These are phyloP conservation scores for Coriolopsis trogii DNA, from an alignment of 1,284 basidiomycete species.

Conservation along the genomic window DNA sequence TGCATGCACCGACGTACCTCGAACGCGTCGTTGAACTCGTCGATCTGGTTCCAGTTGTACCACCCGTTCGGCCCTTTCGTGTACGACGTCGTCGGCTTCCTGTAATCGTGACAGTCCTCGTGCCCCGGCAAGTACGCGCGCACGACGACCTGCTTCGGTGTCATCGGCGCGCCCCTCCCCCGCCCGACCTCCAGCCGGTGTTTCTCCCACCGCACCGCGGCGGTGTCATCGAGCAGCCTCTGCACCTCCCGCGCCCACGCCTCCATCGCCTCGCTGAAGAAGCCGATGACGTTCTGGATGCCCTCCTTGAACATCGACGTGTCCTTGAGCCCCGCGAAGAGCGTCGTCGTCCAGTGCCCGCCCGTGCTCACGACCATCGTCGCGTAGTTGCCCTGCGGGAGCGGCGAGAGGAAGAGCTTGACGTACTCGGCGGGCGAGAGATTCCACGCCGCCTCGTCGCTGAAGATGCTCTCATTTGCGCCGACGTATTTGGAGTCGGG, in stretches of 20 bases:
- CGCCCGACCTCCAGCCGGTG: background rate
- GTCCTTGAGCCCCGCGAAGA: conserved; percentile 51
- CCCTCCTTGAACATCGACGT: conserved; percentile 42
- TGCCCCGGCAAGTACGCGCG: conserved; percentile 68
- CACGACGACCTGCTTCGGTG: conserved; percentile 50
- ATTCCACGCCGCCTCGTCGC: conserved; percentile 56
- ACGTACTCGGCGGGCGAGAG: conserved; percentile 55
- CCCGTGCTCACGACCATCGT: conserved; percentile 64
- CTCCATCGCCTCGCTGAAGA: conserved; percentile 57
- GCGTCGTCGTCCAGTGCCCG: conserved; percentile 67
- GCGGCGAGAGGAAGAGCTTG: conserved; percentile 45
- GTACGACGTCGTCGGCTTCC: conserved; percentile 47
- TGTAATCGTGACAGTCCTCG: conserved; percentile 56
- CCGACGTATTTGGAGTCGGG: conserved; percentile 15
- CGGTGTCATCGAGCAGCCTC: conserved; percentile 34
- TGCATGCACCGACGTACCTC: conserved; percentile 43
- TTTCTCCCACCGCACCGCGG: conserved; percentile 21
- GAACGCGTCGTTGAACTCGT: conserved; percentile 56
- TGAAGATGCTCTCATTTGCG: conserved; percentile 44
- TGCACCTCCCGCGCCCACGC: conserved; percentile 57
- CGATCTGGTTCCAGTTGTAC: conserved; percentile 68
- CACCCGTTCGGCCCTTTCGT: conserved; percentile 46
- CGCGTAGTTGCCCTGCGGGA: conserved; percentile 53
- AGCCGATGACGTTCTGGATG: conserved; percentile 51
- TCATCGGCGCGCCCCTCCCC: conserved; percentile 1